Evolutionary conservation across 1,284 basidiomycete genomes (phyloP).

Genomic region (Grifola frondosa): DNA sequence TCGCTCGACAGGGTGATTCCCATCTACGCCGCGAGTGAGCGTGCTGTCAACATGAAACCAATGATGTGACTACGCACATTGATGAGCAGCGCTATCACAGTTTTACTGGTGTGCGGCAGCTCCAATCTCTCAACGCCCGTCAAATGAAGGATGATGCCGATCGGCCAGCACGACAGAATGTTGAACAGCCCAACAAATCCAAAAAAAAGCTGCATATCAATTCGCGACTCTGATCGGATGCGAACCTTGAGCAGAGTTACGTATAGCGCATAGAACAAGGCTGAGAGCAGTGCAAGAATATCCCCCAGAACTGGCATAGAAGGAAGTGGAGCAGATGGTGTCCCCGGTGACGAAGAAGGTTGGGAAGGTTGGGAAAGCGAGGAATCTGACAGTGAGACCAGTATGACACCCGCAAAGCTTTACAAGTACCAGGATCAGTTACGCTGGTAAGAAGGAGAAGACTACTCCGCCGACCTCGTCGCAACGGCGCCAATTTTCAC

Average conservation of each 20-base stretch:
- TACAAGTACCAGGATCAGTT: constrained; percentile 8
- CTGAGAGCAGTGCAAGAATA: constrained; percentile 76
- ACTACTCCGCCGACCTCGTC: constrained; percentile 58
- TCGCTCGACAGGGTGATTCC: constrained; percentile 82
- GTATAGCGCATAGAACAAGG: constrained; percentile 89
- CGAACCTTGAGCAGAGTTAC: constrained; percentile 89
- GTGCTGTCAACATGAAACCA: background rate
- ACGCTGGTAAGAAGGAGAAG: background rate
- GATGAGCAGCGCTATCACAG: constrained; percentile 66
- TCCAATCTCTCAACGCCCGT: constrained; percentile 77
- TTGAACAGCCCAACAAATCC: constrained; percentile 94
- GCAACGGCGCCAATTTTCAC: constrained; percentile 82
- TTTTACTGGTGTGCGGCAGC: constrained; percentile 60
- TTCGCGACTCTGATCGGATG: constrained; percentile 80
- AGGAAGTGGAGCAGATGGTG: constrained; percentile 9
- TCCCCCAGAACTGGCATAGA: constrained; percentile 65
- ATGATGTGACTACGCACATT: constrained; percentile 52
- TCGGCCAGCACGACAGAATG: constrained; percentile 78
- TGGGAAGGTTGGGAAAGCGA: constrained; percentile 27
- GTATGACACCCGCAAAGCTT: constrained; percentile 84
- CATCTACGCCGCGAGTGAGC: constrained; percentile 56
- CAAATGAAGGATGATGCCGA: constrained; percentile 80
- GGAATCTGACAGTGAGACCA: constrained; percentile 85
- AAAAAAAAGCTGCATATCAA: constrained; percentile 93
- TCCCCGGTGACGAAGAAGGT: constrained; percentile 9